Evolutionary conservation across 129 eudicot species (phyloP).

Genomic region (Centrapalus pauciflorus): DNA sequence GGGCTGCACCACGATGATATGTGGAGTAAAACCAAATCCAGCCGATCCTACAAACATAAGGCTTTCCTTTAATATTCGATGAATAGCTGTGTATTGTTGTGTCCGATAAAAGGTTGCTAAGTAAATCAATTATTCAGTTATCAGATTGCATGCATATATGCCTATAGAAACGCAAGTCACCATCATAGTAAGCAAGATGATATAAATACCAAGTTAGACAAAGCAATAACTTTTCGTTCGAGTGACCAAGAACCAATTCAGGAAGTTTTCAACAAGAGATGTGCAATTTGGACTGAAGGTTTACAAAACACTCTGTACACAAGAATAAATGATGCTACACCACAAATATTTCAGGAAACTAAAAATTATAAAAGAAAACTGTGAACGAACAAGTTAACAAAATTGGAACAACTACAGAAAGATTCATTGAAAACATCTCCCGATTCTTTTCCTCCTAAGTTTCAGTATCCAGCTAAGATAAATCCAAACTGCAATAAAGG

Average conservation of each 20-base stretch:
- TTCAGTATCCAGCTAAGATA: neutral
- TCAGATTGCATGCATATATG: neutral
- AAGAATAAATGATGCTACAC: slow-evolving; percentile 5
- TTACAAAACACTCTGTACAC: neutral
- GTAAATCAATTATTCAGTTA: neutral
- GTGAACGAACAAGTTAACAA: neutral
- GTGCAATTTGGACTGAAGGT: neutral
- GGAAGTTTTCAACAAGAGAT: neutral
- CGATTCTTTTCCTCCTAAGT: neutral
- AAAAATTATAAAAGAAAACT: neutral
- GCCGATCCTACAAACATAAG: slow-evolving; percentile 59
- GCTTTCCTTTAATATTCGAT: neutral
- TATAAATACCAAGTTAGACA: neutral
- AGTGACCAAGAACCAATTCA: neutral
- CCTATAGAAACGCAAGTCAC: neutral
- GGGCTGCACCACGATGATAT: slow-evolving; percentile 66
- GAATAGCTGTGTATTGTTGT: neutral
- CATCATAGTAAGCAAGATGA: neutral
- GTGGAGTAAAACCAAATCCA: slow-evolving; percentile 80
- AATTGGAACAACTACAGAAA: neutral
- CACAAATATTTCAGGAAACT: neutral
- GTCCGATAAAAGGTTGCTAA: neutral
- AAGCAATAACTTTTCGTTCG: neutral
- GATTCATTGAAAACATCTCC: slow-evolving; percentile 21
- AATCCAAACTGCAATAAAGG: slow-evolving; percentile 4